Percentiles rank a stretch among this genome's conserved stretches.
phyloP scores from a whole-genome alignment of 2,329 filamentous ascomycete genomes.

The Trichophyton rubrum region DNA sequence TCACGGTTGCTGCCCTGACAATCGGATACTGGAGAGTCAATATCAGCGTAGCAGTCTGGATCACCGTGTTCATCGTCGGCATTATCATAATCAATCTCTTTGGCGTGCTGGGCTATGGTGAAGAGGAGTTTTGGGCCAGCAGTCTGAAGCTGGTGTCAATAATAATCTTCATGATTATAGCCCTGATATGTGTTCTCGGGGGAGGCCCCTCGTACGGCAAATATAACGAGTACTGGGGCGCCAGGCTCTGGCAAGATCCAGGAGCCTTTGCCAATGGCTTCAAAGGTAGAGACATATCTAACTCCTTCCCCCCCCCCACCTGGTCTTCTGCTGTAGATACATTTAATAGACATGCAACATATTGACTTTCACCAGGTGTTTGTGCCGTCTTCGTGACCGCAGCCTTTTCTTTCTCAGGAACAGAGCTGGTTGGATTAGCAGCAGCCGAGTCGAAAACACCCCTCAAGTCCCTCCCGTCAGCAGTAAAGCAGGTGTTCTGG shows the following conservation, averaged over 20 bases:
- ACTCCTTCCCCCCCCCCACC: neutral
- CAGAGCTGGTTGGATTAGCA: slow-evolving; percentile 42
- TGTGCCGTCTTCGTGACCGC: slow-evolving; percentile 46
- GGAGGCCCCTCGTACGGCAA: slow-evolving; percentile 29
- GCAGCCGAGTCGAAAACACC: slow-evolving; percentile 43
- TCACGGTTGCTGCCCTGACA: slow-evolving; percentile 68
- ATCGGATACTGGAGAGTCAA: slow-evolving; percentile 55
- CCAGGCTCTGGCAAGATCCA: slow-evolving; percentile 30
- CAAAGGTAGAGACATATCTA: slow-evolving; percentile 16
- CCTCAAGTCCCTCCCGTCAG: slow-evolving; percentile 36
- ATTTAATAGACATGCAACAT: neutral
- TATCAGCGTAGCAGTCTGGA: slow-evolving; percentile 33
- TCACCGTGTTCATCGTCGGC: slow-evolving; percentile 59
- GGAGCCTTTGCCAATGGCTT: slow-evolving; percentile 39
- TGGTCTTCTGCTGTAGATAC: no score
- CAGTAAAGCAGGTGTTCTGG: slow-evolving; percentile 41
- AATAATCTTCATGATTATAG: slow-evolving; percentile 76
- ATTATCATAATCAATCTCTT: slow-evolving; percentile 70
- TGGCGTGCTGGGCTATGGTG: slow-evolving; percentile 71
- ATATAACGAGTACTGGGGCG: slow-evolving; percentile 20
- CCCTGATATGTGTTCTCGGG: slow-evolving; percentile 48
- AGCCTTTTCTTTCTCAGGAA: slow-evolving; percentile 46
- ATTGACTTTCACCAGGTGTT: slow-evolving; percentile 28
- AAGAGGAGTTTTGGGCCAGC: slow-evolving; percentile 70
- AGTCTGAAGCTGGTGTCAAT: slow-evolving; percentile 71